These are phyloP conservation scores for Syzygium syzygioides DNA, from an alignment of 441 rosid genomes.

Conservation along the genomic window DNA sequence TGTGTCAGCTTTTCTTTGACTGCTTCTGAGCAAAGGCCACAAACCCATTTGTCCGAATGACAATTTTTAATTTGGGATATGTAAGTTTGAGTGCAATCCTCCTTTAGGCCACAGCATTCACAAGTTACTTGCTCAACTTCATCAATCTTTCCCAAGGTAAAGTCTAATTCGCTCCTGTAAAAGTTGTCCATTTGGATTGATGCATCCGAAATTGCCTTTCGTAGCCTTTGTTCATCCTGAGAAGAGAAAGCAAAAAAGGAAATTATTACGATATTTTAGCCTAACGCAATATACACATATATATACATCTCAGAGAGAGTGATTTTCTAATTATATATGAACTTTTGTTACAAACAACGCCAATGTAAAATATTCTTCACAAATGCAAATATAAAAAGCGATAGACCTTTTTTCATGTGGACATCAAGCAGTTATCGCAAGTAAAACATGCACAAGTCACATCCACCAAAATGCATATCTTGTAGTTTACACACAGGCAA, in stretches of 20 bases:
- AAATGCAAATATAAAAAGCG: neutral
- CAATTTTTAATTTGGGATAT: conserved; percentile 6
- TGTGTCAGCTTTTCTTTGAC: conserved; percentile 21
- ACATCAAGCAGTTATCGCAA: neutral
- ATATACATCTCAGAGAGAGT: neutral
- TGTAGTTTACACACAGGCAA: neutral
- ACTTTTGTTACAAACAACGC: neutral
- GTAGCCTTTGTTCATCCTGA: neutral
- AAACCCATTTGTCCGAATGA: conserved; percentile 20
- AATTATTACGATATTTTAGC: neutral
- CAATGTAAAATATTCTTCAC: neutral
- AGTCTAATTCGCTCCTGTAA: neutral
- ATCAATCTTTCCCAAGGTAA: neutral
- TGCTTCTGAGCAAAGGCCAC: conserved; percentile 30
- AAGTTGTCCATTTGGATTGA: neutral
- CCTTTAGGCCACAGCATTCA: conserved; percentile 24
- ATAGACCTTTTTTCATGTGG: neutral
- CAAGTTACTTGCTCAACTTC: conserved; percentile 21
- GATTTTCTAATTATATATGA: neutral
- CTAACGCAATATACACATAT: neutral
- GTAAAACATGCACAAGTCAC: neutral
- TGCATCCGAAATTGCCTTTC: neutral
- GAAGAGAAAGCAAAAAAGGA: neutral
- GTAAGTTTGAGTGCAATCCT: conserved; percentile 22
- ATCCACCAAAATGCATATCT: neutral